Base-by-base conservation (phyloP, 1,284 basidiomycete genomes). In the Polyporus tsugae region DNA sequence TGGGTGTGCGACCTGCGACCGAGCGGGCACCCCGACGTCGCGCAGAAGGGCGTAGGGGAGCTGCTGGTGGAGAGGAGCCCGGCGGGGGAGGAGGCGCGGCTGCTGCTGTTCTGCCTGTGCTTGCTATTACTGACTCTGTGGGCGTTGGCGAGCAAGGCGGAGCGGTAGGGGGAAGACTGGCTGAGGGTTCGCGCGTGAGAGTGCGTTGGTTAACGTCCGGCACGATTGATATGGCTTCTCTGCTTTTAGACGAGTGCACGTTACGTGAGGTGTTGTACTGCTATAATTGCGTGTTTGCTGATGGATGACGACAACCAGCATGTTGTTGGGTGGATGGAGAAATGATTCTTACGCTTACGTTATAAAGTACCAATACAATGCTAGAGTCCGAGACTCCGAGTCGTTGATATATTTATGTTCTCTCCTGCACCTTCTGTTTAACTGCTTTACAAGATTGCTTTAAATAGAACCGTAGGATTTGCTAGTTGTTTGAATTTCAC, bases 41-140 rank as follows among this genome's bases (percentile, higher is more conserved):
- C 53, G 58, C 70, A 67, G 65, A 74, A 76, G 72, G 84, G 81
- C 19, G 70, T 82, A 46, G 42, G 81, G 35, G 78, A 80, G 62
- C 76, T 92, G 62, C 64, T 90, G 38, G 72, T 87, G 19, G 91
- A 92, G 78, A 82, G 79, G 66, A 88, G 87, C 41, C 79, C 85
- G 0, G 91, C 91, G 13, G 91, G 91, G 0, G 89, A 92, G 75
- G 91, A 93, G 78, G 83, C 86, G 75, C 82, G 91, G 68, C 81
- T 91, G 79, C 81, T 92, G 55, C 61, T 86, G 61, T 86, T 90
- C 68, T 87, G 88, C 71, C 75, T 83, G 61, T 78, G 86, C 66
- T 75, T 93, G 67, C 79, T 89, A 3, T 79, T 82, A 63, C 77
- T 91, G 63, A 88, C 91, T 6, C 75, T 86, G 44, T 89, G 87